phyloP scores from a whole-genome alignment of 2,329 filamentous ascomycete genomes.

The Chaetomium olivaceum region DNA sequence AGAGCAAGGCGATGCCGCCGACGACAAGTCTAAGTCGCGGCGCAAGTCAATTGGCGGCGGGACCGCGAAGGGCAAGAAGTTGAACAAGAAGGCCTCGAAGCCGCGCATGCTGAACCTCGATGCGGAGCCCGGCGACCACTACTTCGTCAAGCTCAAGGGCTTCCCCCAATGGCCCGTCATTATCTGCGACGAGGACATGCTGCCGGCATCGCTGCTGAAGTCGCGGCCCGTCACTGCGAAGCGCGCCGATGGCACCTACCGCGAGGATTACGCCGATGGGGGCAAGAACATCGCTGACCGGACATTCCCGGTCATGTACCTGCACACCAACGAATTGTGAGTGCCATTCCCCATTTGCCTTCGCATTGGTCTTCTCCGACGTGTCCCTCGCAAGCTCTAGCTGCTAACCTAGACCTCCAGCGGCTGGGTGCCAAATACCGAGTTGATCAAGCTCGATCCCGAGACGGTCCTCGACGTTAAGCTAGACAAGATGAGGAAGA shows the following conservation, averaged over 20 bases:
- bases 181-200: slow-evolving; percentile 91
- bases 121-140: slow-evolving; percentile 88
- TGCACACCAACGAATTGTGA: slow-evolving; percentile 96
- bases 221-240: slow-evolving; percentile 81
- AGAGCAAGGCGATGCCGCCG: too few species aligned
- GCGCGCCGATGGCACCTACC: slow-evolving; percentile 80
- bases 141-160: slow-evolving; percentile 89
- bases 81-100: slow-evolving; percentile 83
- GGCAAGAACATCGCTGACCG: slow-evolving; percentile 83
- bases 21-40: slow-evolving; percentile 52
- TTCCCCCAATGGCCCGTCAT: slow-evolving; percentile 94
- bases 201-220: slow-evolving; percentile 74
- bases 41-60: slow-evolving; percentile 73
- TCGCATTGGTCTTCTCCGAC: background rate
- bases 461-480: slow-evolving; percentile 68
- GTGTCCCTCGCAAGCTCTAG: background rate
- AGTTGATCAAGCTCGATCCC: slow-evolving; percentile 74
- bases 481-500: slow-evolving; percentile 78
- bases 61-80: slow-evolving; percentile 72
- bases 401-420: slow-evolving; percentile 49
- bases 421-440: slow-evolving; percentile 86
- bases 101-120: slow-evolving; percentile 70
- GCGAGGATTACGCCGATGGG: slow-evolving; percentile 82
- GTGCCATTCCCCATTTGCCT: slow-evolving; percentile 41
- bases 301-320: slow-evolving; percentile 92